Conservation (phyloP, 768 basidiomycete genomes). For the Arthromyces matolae region DNA sequence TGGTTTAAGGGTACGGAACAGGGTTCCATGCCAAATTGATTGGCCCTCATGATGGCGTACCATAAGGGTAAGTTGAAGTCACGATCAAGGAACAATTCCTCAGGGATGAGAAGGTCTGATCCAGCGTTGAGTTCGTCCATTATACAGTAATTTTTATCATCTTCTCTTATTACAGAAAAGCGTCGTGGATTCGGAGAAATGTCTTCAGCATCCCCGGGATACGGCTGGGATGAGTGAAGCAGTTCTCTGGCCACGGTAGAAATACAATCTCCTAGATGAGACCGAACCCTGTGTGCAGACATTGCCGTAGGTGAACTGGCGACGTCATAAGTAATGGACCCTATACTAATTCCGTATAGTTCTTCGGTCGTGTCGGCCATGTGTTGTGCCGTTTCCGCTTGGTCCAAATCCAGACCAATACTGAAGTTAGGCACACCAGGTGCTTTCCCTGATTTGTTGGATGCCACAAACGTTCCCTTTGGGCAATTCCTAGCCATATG, state of each 20-base stretch:
- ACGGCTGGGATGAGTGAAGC: neutral
- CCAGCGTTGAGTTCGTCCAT: neutral
- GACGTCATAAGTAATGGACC: neutral
- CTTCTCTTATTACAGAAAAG: neutral
- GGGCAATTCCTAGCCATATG: slow-evolving; percentile 2
- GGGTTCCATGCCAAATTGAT: neutral
- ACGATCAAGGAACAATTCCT: neutral
- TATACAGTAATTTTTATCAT: neutral
- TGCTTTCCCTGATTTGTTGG: neutral
- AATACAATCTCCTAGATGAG: neutral
- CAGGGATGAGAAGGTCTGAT: neutral
- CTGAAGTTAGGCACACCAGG: neutral
- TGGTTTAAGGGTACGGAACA: neutral
- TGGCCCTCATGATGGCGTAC: neutral
- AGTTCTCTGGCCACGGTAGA: neutral
- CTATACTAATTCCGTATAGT: neutral
- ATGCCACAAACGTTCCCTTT: neutral
- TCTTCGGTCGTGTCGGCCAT: neutral
- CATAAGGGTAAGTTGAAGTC: slow-evolving; percentile 5
- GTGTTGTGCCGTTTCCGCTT: neutral
- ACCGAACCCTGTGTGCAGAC: too few species aligned
- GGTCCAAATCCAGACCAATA: neutral
- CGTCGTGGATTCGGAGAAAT: neutral
- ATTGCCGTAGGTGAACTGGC: too few species aligned
- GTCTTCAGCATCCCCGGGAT: neutral